Evolutionary conservation across 139 green algal species (phyloP).

Genomic region (Bryopsis sp.): DNA sequence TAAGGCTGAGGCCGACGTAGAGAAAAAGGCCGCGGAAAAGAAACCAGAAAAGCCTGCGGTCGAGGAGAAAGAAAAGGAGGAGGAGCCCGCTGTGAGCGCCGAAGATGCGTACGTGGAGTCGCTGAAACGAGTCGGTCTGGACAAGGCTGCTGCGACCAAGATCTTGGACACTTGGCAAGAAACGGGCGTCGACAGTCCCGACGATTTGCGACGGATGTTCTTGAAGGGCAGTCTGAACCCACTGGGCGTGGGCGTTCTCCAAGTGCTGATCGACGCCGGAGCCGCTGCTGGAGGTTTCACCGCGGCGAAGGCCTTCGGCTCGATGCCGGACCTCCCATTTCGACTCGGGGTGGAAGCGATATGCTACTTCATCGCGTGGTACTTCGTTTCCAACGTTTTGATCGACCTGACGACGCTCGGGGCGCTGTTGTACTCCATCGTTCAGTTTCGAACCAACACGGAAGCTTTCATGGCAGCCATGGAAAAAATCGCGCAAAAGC

Average conservation of each 20-base stretch:
- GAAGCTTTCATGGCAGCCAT: conserved; percentile 40
- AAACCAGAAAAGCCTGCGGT: background rate
- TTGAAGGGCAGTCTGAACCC: conserved; percentile 8
- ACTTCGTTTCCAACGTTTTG: background rate
- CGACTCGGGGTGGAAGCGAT: background rate
- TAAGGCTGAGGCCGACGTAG: too few relatives aligned
- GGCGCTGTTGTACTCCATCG: conserved; percentile 8
- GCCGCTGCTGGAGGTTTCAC: background rate
- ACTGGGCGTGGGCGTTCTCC: background rate
- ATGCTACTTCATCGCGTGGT: background rate
- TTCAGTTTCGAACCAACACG: conserved; percentile 22
- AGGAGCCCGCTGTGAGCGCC: background rate
- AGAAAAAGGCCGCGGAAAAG: too few relatives aligned
- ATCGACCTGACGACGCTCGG: conserved; percentile 11
- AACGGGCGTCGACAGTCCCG: background rate
- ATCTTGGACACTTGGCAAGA: conserved; percentile 19
- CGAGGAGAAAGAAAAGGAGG: conserved; percentile 2
- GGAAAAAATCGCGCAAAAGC: conserved; percentile 35
- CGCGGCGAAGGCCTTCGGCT: background rate
- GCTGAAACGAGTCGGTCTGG: conserved; percentile 4
- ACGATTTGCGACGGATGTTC: conserved; percentile 11
- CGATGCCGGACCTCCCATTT: background rate
- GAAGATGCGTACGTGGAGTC: background rate
- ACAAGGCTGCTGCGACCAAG: background rate
- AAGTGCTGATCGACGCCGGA: conserved; percentile 7